Evolutionary conservation across 768 basidiomycete species (phyloP), one percentile per base, ranked within the genome.

Genomic region (Lanmaoa pseudosensibilis): DNA sequence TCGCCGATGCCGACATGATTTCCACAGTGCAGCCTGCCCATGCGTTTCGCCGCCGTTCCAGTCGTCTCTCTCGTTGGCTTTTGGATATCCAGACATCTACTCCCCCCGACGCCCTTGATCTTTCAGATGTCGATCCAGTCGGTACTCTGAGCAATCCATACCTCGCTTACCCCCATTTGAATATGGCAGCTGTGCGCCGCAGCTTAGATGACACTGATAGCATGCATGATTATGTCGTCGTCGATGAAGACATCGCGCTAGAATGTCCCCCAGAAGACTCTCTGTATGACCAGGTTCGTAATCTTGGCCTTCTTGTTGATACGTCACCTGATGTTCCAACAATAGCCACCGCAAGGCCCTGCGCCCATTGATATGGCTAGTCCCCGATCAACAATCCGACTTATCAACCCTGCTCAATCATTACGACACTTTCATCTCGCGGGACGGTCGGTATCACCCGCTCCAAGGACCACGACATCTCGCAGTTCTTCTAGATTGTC

Each of bases 41-140:
- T n/a, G 52, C 57, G 10, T 59, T 75, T 57, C 70, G 68, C 18
- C 74, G 73, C 19, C 73, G 74, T 37, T 72, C 76, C 16, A 76
- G 74, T 58, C 77, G 68, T 50, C 62, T 79, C 39, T 75, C 77
- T 37, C 73, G 67, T n/a, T 80, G 79, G 79, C 70, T 81, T 18
- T 68, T 64, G 3, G 79, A 80, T 21, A 73, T 78, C 50, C 75
- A 73, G 52, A 48, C 64, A 11, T 48, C 60, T 16, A 57, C 63
- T 44, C 44, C 58, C 37, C 52, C 60, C n/a, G 65, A 64, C 33
- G 48, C 60, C 37, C 49, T 60, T 30, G 60, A 63, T 55, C 55
- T 65, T 37, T 60, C 58, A 11, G 54, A 69, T 34, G 60, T 61
- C 38, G 65, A 67, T 50, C 66, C 62, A 47, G 40, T 66, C 18